Percentiles rank a stretch among this genome's conserved stretches.
Evolutionary conservation across 192 early-diverging fungal species (phyloP).

Genomic region (Coemansia sp.): DNA sequence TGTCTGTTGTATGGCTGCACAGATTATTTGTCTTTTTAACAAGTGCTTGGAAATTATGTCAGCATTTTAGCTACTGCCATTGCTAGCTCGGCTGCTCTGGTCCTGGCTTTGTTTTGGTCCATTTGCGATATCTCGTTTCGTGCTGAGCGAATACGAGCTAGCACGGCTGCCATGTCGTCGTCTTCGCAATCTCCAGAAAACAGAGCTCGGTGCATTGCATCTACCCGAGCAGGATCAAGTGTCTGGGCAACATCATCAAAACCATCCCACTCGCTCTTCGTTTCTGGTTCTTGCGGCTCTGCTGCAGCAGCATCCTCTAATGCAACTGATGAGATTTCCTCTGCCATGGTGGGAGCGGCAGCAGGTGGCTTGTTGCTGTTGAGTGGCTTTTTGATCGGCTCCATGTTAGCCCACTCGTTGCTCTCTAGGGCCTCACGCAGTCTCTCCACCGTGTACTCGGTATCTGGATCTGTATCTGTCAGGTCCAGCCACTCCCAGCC

Average conservation of each 20-base stretch:
- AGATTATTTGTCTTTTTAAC: not conserved
- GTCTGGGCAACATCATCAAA: conserved; percentile 23
- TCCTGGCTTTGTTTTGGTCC: conserved; percentile 26
- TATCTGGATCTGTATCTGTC: conserved; percentile 39
- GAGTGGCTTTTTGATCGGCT: not conserved
- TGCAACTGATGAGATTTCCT: not conserved
- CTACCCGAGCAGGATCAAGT: conserved; percentile 19
- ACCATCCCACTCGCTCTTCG: conserved; percentile 34
- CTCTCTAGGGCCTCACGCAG: conserved; percentile 36
- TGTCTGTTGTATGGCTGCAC: not conserved
- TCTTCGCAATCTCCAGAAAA: conserved; percentile 6
- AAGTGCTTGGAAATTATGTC: not conserved
- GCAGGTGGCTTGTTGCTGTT: no score
- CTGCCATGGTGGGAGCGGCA: not conserved
- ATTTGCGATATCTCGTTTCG: conserved; percentile 37
- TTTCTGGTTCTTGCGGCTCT: not conserved
- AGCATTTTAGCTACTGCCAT: conserved; percentile 25
- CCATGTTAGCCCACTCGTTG: conserved; percentile 48
- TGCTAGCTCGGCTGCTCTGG: conserved; percentile 43
- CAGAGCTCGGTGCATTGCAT: conserved; percentile 15
- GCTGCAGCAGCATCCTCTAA: not conserved
- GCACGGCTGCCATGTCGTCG: conserved; percentile 28
- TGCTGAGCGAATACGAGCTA: conserved; percentile 10
- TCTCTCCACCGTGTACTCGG: conserved; percentile 30
- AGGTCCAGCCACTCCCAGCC: conserved; percentile 55